Evolutionary conservation across 306 rosid species (phyloP).

Genomic region (Spatholobus suberectus): DNA sequence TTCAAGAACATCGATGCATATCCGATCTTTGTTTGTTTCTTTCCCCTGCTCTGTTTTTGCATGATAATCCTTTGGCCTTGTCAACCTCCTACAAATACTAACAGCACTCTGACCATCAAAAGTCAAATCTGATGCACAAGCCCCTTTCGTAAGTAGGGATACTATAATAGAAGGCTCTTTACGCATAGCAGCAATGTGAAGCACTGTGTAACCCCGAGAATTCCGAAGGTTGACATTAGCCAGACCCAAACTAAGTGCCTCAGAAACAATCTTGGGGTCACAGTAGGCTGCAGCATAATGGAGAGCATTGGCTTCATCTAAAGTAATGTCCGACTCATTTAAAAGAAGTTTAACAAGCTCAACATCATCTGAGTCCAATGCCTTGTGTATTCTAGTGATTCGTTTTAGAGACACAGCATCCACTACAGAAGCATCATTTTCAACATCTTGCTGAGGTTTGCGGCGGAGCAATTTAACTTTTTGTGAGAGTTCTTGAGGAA

Average conservation of each 20-base stretch:
- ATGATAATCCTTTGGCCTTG: conserved; percentile 83
- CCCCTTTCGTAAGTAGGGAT: conserved; percentile 76
- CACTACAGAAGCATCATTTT: conserved; percentile 43
- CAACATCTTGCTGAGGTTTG: conserved; percentile 51
- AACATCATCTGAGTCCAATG: conserved; percentile 91
- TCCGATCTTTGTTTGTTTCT: conserved; percentile 82
- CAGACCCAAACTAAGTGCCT: conserved; percentile 65
- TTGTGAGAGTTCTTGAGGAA: conserved; percentile 62
- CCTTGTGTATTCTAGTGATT: conserved; percentile 76
- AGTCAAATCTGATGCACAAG: conserved; percentile 72
- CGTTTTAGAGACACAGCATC: conserved; percentile 61
- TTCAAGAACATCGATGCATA: conserved; percentile 92
- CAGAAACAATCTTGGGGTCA: conserved; percentile 93
- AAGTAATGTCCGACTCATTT: conserved; percentile 66
- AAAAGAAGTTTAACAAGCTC: conserved; percentile 86
- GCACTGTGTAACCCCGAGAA: conserved; percentile 74
- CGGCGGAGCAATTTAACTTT: conserved; percentile 60
- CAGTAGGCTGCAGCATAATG: conserved; percentile 94
- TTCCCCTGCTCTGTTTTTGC: conserved; percentile 66
- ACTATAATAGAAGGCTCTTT: conserved; percentile 81
- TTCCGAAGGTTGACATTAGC: conserved; percentile 77
- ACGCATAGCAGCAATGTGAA: conserved; percentile 93
- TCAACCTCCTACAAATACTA: conserved; percentile 85
- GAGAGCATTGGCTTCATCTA: conserved; percentile 83
- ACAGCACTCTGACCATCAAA: conserved; percentile 83